Conservation (phyloP, 2,329 filamentous ascomycete genomes). For the Dendryphion nanum region DNA sequence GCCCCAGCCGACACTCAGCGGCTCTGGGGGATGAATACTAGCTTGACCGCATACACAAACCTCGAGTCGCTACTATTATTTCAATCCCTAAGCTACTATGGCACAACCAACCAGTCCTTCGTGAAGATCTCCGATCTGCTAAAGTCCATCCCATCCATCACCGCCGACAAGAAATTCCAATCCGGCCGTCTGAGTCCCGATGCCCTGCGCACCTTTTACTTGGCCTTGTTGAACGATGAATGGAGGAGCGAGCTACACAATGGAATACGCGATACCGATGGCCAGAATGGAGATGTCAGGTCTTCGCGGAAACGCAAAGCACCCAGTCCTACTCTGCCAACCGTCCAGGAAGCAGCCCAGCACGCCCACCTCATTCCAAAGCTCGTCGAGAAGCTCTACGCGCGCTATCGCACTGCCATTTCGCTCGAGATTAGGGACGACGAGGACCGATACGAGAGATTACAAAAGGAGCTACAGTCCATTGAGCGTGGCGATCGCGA, state of each 20-base stretch:
- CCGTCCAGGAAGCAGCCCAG: slow-evolving; percentile 64
- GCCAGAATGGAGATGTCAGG: slow-evolving; percentile 26
- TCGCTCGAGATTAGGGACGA: slow-evolving; percentile 72
- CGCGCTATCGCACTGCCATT: slow-evolving; percentile 67
- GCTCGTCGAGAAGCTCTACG: slow-evolving; percentile 72
- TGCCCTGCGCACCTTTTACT: slow-evolving; percentile 75
- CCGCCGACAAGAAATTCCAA: slow-evolving; percentile 70
- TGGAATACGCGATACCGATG: slow-evolving; percentile 41
- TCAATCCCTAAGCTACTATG: slow-evolving; percentile 70
- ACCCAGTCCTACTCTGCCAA: slow-evolving; percentile 61
- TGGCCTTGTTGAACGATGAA: slow-evolving; percentile 74
- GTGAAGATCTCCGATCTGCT: slow-evolving; percentile 71
- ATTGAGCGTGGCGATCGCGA: slow-evolving; percentile 63
- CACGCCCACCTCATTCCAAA: slow-evolving; percentile 67
- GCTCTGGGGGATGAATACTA: slow-evolving; percentile 55
- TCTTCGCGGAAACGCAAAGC: slow-evolving; percentile 74
- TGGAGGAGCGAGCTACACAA: slow-evolving; percentile 53
- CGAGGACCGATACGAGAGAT: slow-evolving; percentile 63
- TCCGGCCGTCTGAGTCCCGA: slow-evolving; percentile 71
- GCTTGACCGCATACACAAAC: slow-evolving; percentile 68
- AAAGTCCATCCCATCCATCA: slow-evolving; percentile 70
- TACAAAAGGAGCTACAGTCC: slow-evolving; percentile 67
- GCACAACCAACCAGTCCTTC: slow-evolving; percentile 66
- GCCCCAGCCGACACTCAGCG: slow-evolving; percentile 17
- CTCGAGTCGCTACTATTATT: slow-evolving; percentile 86